Conservation (phyloP, 2,329 filamentous ascomycete species). For the Sporothrix euskadiensis region DNA sequence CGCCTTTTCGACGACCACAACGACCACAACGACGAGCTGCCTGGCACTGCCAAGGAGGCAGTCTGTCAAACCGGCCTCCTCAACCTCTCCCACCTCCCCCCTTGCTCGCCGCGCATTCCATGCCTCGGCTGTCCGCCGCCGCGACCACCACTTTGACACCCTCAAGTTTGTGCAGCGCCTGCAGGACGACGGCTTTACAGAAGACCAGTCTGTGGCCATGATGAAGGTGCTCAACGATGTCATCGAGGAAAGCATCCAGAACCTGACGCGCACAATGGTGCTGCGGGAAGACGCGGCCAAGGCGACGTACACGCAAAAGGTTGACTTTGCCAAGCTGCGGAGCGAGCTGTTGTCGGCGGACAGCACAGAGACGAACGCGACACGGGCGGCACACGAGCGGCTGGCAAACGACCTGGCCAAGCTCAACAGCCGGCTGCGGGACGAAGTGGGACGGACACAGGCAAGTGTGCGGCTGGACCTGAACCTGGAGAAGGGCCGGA, state of each 20-base stretch:
- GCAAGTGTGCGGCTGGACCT: slow-evolving; percentile 88
- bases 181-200: slow-evolving; percentile 88
- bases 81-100: neutral
- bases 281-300: slow-evolving; percentile 88
- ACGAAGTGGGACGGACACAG: slow-evolving; percentile 93
- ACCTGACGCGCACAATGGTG: slow-evolving; percentile 96
- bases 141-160: slow-evolving; percentile 97
- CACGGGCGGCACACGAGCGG: slow-evolving; percentile 84
- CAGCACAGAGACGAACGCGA: slow-evolving; percentile 85
- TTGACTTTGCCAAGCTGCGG: slow-evolving; percentile 95
- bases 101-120: slow-evolving; percentile 55
- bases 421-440: slow-evolving; percentile 81
- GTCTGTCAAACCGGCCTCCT: neutral
- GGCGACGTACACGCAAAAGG: slow-evolving; percentile 81
- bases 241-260: slow-evolving; percentile 96
- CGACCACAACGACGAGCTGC: neutral
- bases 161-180: slow-evolving; percentile 93
- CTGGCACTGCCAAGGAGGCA: neutral
- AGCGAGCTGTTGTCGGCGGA: slow-evolving; percentile 91
- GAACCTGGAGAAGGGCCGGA: slow-evolving; percentile 94
- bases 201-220: slow-evolving; percentile 95
- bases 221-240: slow-evolving; percentile 97
- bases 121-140: slow-evolving; percentile 58
- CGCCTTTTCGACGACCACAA: neutral
- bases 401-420: slow-evolving; percentile 94